Conservation (phyloP, 192 early-diverging fungal genomes). For the Paraglomus occultum region DNA sequence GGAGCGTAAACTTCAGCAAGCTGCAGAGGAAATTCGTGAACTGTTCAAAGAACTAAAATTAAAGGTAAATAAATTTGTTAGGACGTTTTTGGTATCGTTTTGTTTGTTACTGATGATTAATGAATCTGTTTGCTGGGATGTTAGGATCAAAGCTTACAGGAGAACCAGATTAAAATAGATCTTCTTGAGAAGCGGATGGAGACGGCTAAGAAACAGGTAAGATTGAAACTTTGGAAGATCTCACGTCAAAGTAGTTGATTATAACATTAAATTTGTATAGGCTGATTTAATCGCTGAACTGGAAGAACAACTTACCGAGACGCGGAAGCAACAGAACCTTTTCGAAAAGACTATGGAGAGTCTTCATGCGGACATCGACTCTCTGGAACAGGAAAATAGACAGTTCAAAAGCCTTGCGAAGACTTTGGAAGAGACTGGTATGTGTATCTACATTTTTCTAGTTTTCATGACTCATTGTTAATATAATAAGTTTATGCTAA, state of each 20-base stretch:
- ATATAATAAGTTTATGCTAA: neutral
- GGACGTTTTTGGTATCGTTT: neutral
- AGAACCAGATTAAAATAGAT: slow-evolving; percentile 71
- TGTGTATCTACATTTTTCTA: neutral
- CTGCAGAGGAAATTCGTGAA: slow-evolving; percentile 75
- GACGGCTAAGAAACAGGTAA: slow-evolving; percentile 58
- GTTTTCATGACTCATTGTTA: neutral
- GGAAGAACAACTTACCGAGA: slow-evolving; percentile 56
- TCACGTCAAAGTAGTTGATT: neutral
- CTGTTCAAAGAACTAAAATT: slow-evolving; percentile 75
- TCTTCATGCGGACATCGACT: slow-evolving; percentile 68
- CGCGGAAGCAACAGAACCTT: slow-evolving; percentile 59
- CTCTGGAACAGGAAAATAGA: slow-evolving; percentile 65
- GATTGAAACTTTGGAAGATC: slow-evolving; percentile 22
- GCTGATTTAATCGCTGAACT: slow-evolving; percentile 58
- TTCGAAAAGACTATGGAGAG: slow-evolving; percentile 72
- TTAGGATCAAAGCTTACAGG: slow-evolving; percentile 77
- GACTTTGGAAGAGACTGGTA: slow-evolving; percentile 36
- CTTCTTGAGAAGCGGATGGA: slow-evolving; percentile 81
- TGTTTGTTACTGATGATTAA: neutral
- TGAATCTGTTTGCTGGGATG: neutral
- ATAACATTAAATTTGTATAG: slow-evolving; percentile 10
- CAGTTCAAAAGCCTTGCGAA: slow-evolving; percentile 43
- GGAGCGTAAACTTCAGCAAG: slow-evolving; percentile 70
- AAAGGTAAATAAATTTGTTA: slow-evolving; percentile 49